These are phyloP conservation scores for Cryptosporidium xiaoi DNA, from an alignment of 169 alveolate species.

Conservation along the genomic window DNA sequence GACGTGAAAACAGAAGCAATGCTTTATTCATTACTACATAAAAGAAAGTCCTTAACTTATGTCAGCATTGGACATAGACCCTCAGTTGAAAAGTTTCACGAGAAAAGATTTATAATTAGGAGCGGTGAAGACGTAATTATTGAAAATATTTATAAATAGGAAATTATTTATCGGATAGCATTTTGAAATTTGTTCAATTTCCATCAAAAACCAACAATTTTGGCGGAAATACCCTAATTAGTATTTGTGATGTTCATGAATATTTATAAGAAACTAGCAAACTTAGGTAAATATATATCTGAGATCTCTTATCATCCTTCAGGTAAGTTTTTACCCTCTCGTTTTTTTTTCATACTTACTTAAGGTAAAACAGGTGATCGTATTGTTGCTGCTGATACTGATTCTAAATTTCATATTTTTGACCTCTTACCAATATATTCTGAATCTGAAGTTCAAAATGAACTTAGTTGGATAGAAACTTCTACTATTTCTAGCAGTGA, in stretches of 20 bases:
- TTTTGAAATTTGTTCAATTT: no score
- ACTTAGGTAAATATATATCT: background rate
- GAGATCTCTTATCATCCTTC: slow-evolving; percentile 58
- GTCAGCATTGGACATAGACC: slow-evolving; percentile 72
- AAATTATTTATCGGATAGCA: background rate
- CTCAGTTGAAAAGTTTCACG: slow-evolving; percentile 45
- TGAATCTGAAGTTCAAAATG: background rate
- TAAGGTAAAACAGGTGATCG: slow-evolving; percentile 45
- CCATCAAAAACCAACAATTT: background rate
- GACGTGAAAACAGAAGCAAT: slow-evolving; percentile 75
- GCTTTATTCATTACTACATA: slow-evolving; percentile 32
- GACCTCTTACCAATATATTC: slow-evolving; percentile 9
- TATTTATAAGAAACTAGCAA: background rate
- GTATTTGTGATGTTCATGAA: no score
- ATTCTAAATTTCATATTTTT: slow-evolving; percentile 33
- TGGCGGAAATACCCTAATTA: background rate
- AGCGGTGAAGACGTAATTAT: background rate
- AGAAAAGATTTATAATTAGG: slow-evolving; percentile 17
- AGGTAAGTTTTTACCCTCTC: slow-evolving; percentile 11
- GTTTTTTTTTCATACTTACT: background rate
- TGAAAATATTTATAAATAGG: slow-evolving; percentile 12
- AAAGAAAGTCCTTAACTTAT: slow-evolving; percentile 17
- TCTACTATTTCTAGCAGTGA: slow-evolving; percentile 3
- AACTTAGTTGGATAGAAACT: slow-evolving; percentile 38
- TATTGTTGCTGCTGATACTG: slow-evolving; percentile 40